Base-by-base conservation (phyloP, 257 asterid genomes). In the Lycium ferocissimum region DNA sequence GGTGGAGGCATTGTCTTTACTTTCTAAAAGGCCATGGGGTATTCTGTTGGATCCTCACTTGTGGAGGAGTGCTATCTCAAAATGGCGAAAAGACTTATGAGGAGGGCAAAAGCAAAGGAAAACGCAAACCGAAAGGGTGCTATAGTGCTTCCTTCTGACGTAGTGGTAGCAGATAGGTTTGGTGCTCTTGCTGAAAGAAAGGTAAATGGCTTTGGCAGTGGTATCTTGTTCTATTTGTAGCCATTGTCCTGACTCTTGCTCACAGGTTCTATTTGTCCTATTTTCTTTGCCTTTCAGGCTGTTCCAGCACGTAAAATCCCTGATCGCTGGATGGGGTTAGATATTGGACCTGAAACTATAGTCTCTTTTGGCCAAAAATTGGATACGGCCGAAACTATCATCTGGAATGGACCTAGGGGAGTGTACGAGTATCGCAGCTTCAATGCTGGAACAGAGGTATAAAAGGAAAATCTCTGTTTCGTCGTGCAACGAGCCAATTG, bases 251-350 rank as follows among this genome's bases (percentile, higher is more conserved):
- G 26, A 15, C 66, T n/a, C 38, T 78, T 11, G 35, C 13, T 87
- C 90, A 62, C 85, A 54, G 91, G 84, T 1, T 38, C 43, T 38
- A 38, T 38, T 38, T 1, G 43, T 13, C 88, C 88, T 86, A 89
- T 4, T 86, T 56, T 57, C 87, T 90, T 80, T 90, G 26, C 82
- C 67, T 63, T 88, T 22, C 84, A 94, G 98, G 70, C 82, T 79
- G 97, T 94, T 84, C 91, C 94, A 70, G 97, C 98, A 73, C 90
- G 94, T 87, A 89, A 83, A 85, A 93, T 94, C 82, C 97, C 98
- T 26, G 91, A 88, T 79, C 90, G 91, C 49, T 88, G 93, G 91
- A 90, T 89, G 91, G 91, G 93, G 22, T 75, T 90, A 33, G 93
- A 90, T 81, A 88, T 90, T 38, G 93, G 93, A 17, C 93, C 93